phyloP scores from a whole-genome alignment of 108 stramenopile genomes.

The Fragilariopsis cylindrus region DNA sequence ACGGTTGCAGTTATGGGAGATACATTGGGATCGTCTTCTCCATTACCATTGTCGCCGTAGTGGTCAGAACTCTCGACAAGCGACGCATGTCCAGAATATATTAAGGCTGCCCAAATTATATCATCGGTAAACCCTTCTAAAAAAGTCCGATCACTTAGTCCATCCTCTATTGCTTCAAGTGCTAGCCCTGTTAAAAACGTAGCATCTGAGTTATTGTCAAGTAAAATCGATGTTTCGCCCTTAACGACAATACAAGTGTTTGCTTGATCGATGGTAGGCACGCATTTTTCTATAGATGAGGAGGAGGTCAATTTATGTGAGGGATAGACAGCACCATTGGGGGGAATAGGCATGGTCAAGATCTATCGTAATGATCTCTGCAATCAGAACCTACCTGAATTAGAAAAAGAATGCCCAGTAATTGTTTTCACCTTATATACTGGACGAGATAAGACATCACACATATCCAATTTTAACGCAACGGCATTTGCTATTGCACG shows the following conservation, averaged over 20 bases:
- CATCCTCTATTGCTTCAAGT: slow-evolving; percentile 14
- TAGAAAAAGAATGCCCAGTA: slow-evolving; percentile 24
- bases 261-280: slow-evolving; percentile 1
- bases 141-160: slow-evolving; percentile 4
- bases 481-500: slow-evolving; percentile 26
- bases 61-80: slow-evolving; percentile 13
- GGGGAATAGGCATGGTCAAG: too few species aligned
- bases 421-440: slow-evolving; percentile 24
- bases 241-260: slow-evolving; percentile 29
- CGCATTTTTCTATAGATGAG: slow-evolving; percentile 16
- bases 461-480: slow-evolving; percentile 17
- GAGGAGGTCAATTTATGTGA: background rate
- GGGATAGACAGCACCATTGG: too few species aligned
- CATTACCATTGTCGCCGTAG: background rate
- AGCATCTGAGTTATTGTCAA: slow-evolving; percentile 23
- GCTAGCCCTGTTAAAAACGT: slow-evolving; percentile 17
- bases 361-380: too few species aligned
- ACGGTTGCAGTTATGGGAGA: slow-evolving; percentile 20
- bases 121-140: slow-evolving; percentile 12
- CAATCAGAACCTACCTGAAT: slow-evolving; percentile 25
- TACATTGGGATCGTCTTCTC: background rate
- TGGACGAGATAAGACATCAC: slow-evolving; percentile 28
- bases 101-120: slow-evolving; percentile 22
- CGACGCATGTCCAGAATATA: slow-evolving; percentile 16
- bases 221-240: slow-evolving; percentile 28